A percentile compares a stretch with the other conserved stretches of the same genome.
Conservation (phyloP, 495 filamentous ascomycete species). For the Neurospora terricola region DNA sequence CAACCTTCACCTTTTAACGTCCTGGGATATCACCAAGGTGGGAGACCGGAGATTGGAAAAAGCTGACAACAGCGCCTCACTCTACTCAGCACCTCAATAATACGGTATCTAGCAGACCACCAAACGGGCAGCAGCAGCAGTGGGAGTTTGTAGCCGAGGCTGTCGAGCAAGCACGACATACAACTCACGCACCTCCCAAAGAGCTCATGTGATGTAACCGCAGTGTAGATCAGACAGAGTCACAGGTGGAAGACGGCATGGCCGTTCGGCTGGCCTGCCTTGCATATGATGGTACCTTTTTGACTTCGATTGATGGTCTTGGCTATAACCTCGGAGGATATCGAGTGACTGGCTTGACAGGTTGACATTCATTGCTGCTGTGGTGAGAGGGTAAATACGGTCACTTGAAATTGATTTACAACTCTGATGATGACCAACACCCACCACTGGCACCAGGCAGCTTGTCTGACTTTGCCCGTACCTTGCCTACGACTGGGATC, state of each 20-base stretch:
- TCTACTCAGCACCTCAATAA: not conserved
- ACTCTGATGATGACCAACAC: not conserved
- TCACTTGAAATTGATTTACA: too few species aligned
- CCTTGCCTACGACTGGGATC: not conserved
- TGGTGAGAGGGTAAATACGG: too few species aligned
- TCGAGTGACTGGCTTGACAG: not conserved
- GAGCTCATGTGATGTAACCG: not conserved
- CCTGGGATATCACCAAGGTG: not conserved
- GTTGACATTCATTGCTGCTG: not conserved
- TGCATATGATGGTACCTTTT: not conserved
- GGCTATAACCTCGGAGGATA: not conserved
- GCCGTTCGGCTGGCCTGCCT: not conserved
- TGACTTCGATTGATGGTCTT: not conserved
- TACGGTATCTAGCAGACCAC: not conserved
- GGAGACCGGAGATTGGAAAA: not conserved
- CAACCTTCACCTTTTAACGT: not conserved
- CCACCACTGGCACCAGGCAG: not conserved
- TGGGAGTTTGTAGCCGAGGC: not conserved
- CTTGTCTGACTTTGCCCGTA: not conserved
- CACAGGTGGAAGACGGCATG: not conserved
- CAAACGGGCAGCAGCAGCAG: not conserved
- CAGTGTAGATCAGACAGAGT: not conserved
- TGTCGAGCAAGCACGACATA: not conserved
- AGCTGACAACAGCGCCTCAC: not conserved
- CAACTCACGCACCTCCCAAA: not conserved